Conservation (phyloP, 2,329 filamentous ascomycete genomes). For the Graphilbum ipis-grandicollis region DNA sequence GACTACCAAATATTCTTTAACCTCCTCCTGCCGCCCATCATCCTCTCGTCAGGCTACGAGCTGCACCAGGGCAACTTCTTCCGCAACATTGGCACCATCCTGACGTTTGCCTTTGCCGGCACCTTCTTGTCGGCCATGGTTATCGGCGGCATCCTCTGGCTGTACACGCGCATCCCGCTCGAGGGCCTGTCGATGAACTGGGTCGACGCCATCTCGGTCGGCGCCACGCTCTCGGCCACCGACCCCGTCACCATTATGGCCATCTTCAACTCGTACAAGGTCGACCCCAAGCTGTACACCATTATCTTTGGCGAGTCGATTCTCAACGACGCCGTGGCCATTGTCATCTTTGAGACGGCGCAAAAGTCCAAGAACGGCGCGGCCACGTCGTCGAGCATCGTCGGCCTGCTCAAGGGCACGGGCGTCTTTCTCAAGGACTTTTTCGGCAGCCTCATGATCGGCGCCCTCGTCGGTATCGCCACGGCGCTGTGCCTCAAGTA, state of each 20-base stretch:
- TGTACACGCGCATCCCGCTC: conserved; percentile 77
- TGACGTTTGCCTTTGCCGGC: conserved; percentile 93
- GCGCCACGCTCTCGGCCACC: conserved; percentile 88
- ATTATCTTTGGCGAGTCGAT: conserved; percentile 98
- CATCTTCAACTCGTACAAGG: conserved; percentile 99
- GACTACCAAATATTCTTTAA: conserved; percentile 99
- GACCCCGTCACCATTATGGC: conserved; percentile 95
- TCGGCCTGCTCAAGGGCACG: conserved; percentile 78
- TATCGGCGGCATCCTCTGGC: conserved; percentile 69
- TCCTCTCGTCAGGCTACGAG: conserved; percentile 92
- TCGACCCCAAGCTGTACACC: conserved; percentile 95
- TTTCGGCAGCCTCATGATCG: conserved; percentile 84
- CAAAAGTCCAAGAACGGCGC: conserved; percentile 74
- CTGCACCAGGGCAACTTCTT: conserved; percentile 98
- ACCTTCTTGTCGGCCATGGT: conserved; percentile 97
- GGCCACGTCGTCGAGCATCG: conserved; percentile 54
- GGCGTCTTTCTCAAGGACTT: conserved; percentile 93
- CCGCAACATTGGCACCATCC: conserved; percentile 88
- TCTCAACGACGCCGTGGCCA: conserved; percentile 93
- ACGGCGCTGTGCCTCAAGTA: conserved; percentile 87
- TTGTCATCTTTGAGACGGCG: conserved; percentile 95
- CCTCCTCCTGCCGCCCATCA: conserved; percentile 92
- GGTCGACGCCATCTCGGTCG: conserved; percentile 90
- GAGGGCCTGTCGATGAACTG: conserved; percentile 77
- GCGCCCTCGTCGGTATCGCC: conserved; percentile 67